Conservation (phyloP, 768 basidiomycete species). For the Phanerochaete sordida region DNA sequence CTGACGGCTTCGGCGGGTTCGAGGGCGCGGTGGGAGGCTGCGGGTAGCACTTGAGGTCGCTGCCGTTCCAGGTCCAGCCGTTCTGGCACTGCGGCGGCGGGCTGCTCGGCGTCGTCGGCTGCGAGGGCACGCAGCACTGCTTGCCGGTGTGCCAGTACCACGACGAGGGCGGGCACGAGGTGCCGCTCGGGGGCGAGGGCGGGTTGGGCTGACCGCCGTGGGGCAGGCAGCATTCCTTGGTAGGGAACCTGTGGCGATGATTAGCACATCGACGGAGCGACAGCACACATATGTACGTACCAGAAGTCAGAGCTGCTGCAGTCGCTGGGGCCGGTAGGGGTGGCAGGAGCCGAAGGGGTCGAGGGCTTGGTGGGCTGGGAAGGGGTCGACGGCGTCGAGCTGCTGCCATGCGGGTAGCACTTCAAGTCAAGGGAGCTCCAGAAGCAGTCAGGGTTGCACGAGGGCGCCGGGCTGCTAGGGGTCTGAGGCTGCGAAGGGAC, state of each 20-base stretch:
- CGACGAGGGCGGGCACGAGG: constrained; percentile 36
- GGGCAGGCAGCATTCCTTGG: constrained; percentile 41
- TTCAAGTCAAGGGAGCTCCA: background rate
- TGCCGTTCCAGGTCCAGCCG: constrained; percentile 43
- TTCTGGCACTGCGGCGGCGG: constrained; percentile 41
- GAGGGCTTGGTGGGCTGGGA: background rate
- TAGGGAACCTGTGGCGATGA: constrained; percentile 24
- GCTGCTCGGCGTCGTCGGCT: constrained; percentile 34
- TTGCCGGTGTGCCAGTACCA: constrained; percentile 48
- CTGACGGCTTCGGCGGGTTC: constrained; percentile 31
- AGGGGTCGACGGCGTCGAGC: background rate
- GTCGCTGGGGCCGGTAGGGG: background rate
- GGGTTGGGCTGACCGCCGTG: constrained; percentile 37
- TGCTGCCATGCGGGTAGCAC: background rate
- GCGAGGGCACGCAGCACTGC: constrained; percentile 50
- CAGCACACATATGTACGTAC: constrained; percentile 19
- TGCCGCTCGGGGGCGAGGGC: constrained; percentile 45
- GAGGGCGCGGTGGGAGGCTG: constrained; percentile 25
- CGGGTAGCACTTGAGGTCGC: constrained; percentile 34
- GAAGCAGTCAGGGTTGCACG: background rate
- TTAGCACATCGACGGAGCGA: background rate
- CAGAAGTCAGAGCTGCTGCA: constrained; percentile 27
- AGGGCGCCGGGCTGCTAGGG: constrained; percentile 3
- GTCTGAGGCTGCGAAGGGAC: constrained; percentile 4
- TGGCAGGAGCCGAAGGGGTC: background rate